Evolutionary conservation across 73 alveolate genomes (phyloP).

Genomic region (Durusdinium trenchii): DNA sequence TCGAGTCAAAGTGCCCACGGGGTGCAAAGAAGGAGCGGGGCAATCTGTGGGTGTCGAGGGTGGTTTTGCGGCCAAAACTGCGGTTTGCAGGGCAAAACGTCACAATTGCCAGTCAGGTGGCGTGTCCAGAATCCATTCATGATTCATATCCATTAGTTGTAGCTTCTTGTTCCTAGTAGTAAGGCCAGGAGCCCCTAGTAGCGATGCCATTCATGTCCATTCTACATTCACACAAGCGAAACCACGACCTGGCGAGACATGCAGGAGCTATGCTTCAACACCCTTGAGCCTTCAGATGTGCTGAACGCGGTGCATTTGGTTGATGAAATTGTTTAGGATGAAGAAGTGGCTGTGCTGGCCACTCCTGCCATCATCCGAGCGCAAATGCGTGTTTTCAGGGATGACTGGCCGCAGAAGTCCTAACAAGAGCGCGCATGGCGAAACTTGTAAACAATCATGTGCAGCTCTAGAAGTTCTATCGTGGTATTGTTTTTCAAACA

Average conservation of each 20-base stretch:
- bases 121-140: neutral
- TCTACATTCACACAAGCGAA: neutral
- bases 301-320: constrained; percentile 68
- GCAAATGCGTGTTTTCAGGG: too few species aligned
- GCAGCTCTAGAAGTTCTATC: too few species aligned
- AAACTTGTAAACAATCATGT: too few species aligned
- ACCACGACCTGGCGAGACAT: neutral
- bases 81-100: neutral
- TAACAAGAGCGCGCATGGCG: too few species aligned
- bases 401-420: too few species aligned
- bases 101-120: neutral
- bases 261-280: constrained; percentile 79
- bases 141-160: neutral
- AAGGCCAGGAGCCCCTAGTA: too few species aligned
- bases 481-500: too few species aligned
- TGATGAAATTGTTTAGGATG: constrained; percentile 38
- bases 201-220: neutral
- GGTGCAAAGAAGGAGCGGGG: constrained; percentile 72
- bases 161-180: too few species aligned
- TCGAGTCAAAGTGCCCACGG: constrained; percentile 47
- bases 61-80: neutral
- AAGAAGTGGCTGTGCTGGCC: too few species aligned
- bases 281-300: constrained; percentile 68
- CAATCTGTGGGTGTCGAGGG: neutral
- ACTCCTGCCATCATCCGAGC: too few species aligned